These are phyloP conservation scores for Rubroshorea leprosula DNA, from an alignment of 345 rosid genomes.

Conservation along the genomic window DNA sequence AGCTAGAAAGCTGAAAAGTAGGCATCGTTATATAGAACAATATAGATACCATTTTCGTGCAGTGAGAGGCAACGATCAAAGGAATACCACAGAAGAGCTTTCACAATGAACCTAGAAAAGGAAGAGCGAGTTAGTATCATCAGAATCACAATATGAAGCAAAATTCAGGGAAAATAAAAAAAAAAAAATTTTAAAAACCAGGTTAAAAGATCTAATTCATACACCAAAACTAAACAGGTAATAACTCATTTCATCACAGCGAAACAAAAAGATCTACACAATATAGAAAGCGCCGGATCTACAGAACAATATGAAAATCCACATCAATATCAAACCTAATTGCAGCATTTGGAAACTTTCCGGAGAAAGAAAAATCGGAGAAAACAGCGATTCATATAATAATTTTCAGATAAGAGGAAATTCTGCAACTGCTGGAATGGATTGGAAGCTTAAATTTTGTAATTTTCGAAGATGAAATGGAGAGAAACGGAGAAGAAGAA, in stretches of 20 bases:
- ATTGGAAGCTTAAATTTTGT: too few species aligned
- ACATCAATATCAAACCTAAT: not conserved
- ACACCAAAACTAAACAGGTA: too few species aligned
- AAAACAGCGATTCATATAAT: too few species aligned
- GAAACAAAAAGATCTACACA: slow-evolving; percentile 5
- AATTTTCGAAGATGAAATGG: too few species aligned
- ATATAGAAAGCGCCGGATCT: slow-evolving; percentile 3
- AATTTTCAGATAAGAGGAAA: too few species aligned
- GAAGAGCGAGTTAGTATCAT: not conserved
- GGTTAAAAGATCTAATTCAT: not conserved
- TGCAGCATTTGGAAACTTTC: slow-evolving; percentile 5
- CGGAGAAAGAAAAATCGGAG: too few species aligned
- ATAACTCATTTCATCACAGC: too few species aligned
- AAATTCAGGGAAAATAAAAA: slow-evolving; percentile 4
- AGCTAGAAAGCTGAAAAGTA: not conserved
- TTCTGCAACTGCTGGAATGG: too few species aligned
- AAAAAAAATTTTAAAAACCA: too few species aligned
- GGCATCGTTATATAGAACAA: slow-evolving; percentile 5
- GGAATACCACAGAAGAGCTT: not conserved
- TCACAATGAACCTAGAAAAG: too few species aligned
- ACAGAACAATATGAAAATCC: not conserved
- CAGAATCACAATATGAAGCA: not conserved
- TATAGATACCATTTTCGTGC: slow-evolving; percentile 13
- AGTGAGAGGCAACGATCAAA: not conserved
- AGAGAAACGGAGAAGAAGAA: too few species aligned